Conservation (phyloP, 441 rosid genomes). For the Populus hybrid region DNA sequence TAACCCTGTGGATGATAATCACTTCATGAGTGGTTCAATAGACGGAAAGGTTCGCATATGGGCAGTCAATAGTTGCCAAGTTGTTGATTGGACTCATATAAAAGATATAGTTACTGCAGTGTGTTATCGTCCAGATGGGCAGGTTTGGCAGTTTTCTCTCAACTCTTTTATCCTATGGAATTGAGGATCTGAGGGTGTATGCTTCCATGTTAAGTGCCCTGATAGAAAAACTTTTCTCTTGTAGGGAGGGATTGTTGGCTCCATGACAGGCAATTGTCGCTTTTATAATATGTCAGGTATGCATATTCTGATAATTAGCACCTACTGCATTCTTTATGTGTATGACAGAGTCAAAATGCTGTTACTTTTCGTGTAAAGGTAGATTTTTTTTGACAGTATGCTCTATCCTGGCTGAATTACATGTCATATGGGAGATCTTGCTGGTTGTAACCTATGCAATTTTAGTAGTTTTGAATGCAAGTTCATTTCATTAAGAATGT, state of each 20-base stretch:
- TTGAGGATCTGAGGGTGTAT: neutral
- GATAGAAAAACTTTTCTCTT: conserved; percentile 12
- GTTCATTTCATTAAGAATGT: neutral
- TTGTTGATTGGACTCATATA: conserved; percentile 76
- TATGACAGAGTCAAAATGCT: neutral
- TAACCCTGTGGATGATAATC: conserved; percentile 78
- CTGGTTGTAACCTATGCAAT: neutral
- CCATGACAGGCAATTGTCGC: conserved; percentile 65
- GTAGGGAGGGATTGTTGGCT: conserved; percentile 86
- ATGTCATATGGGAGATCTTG: neutral
- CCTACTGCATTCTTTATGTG: neutral
- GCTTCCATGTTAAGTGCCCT: neutral
- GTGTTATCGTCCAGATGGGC: conserved; percentile 79
- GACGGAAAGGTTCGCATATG: conserved; percentile 98
- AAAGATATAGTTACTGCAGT: conserved; percentile 89
- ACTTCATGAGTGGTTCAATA: conserved; percentile 91
- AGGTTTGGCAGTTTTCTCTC: conserved; percentile 42
- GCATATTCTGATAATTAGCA: conserved; percentile 13
- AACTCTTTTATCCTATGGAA: neutral
- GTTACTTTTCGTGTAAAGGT: neutral
- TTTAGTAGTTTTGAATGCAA: conserved; percentile 1
- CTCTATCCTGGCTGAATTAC: neutral
- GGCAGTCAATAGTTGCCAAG: conserved; percentile 61
- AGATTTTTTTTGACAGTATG: neutral
- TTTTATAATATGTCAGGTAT: conserved; percentile 74